Percentiles rank a stretch among this genome's conserved stretches.
phyloP scores from a whole-genome alignment of 75 land plant species.

The Chamaecyparis obtusa region DNA sequence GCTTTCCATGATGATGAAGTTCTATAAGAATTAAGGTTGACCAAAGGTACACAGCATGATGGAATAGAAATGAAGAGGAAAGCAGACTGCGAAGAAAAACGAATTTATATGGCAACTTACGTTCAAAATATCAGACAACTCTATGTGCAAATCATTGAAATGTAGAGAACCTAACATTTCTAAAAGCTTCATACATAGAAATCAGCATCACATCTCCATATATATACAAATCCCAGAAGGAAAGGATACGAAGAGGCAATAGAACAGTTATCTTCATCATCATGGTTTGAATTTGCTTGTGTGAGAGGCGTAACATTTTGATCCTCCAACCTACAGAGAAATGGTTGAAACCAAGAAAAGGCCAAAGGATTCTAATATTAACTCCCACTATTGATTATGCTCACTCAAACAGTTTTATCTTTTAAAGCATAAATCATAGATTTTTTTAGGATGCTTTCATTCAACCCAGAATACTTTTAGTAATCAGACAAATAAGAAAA shows the following conservation, averaged over 20 bases:
- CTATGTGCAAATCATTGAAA: background rate
- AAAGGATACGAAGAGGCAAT: constrained; percentile 52
- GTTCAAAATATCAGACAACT: background rate
- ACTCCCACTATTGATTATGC: background rate
- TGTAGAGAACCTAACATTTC: background rate
- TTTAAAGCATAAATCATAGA: background rate
- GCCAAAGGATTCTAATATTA: background rate
- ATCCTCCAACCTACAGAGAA: constrained; percentile 9
- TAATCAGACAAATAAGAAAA: background rate
- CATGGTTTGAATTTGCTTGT: constrained; percentile 30
- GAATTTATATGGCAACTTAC: background rate
- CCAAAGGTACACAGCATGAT: background rate
- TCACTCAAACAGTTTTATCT: background rate
- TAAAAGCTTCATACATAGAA: background rate
- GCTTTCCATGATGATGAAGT: background rate
- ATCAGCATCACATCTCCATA: background rate
- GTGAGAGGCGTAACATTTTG: background rate
- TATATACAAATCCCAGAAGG: background rate
- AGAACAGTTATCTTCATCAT: constrained; percentile 49
- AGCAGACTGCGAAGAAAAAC: background rate
- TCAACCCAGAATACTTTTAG: background rate
- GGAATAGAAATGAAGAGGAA: background rate
- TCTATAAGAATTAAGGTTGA: background rate
- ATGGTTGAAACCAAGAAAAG: background rate
- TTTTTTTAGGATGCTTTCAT: background rate